Evolutionary conservation across 2,329 filamentous ascomycete species (phyloP).

Genomic region (Tolypocladium nubicola): DNA sequence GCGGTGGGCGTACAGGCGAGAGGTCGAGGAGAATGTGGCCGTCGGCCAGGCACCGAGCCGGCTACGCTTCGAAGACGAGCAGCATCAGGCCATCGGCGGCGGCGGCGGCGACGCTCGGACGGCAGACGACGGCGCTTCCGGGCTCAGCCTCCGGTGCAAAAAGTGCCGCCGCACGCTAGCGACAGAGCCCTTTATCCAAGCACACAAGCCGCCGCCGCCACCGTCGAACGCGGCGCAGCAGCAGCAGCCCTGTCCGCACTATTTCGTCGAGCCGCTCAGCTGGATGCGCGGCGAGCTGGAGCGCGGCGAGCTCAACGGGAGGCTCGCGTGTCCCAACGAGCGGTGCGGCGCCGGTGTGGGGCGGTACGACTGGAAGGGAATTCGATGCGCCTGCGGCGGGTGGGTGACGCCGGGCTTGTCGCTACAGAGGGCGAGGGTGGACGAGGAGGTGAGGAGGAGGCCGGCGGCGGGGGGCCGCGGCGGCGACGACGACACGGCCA

Average conservation of each 20-base stretch:
- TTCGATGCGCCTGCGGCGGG: conserved; percentile 80
- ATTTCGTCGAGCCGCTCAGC: conserved; percentile 83
- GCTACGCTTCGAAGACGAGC: conserved; percentile 74
- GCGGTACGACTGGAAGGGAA: conserved; percentile 92
- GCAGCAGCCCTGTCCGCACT: conserved; percentile 55
- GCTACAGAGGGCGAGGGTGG: conserved; percentile 70
- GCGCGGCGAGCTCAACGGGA: conserved; percentile 70
- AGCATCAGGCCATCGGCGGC: conserved; percentile 14
- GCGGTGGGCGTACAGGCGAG: conserved; percentile 49
- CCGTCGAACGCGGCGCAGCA: conserved; percentile 4
- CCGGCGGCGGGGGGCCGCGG: conserved; percentile 8
- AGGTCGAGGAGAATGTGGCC: conserved; percentile 48
- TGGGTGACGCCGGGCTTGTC: conserved; percentile 92
- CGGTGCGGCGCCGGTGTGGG: conserved; percentile 78
- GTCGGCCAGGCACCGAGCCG: conserved; percentile 71
- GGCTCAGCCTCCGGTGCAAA: conserved; percentile 59
- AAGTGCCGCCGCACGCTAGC: conserved; percentile 68
- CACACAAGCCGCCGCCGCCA: conserved; percentile 33
- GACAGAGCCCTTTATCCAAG: conserved; percentile 50
- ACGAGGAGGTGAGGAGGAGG: conserved; percentile 42
- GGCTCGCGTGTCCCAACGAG: conserved; percentile 68
- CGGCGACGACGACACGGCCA: conserved; percentile 8
- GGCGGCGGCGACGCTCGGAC: background rate
- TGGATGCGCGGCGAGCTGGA: conserved; percentile 90
- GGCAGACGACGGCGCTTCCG: conserved; percentile 2